phyloP scores from a whole-genome alignment of 371 early-diverging fungal species.

The Mortierella sp. region DNA sequence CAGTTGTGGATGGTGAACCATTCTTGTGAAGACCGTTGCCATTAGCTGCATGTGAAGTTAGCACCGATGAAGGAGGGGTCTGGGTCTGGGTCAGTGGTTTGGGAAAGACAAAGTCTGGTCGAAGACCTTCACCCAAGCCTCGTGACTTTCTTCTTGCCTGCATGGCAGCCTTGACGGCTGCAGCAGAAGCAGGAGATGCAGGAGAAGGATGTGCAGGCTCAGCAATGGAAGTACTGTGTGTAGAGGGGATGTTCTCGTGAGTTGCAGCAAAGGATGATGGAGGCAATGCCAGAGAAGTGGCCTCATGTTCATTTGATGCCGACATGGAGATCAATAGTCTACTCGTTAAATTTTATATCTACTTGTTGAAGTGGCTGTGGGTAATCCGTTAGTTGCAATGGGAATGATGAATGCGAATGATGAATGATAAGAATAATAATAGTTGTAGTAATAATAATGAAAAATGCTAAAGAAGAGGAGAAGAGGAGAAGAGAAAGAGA shows the following conservation, averaged over 20 bases:
- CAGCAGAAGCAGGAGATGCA: constrained; percentile 15
- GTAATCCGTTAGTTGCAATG: not conserved
- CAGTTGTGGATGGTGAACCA: constrained; percentile 4
- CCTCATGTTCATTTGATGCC: not conserved
- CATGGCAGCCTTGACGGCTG: constrained; percentile 45
- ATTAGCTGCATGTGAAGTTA: not conserved
- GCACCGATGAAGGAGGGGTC: constrained; percentile 15
- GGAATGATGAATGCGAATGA: not conserved
- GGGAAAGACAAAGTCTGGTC: constrained; percentile 57
- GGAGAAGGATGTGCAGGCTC: constrained; percentile 8
- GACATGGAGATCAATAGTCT: constrained; percentile 12
- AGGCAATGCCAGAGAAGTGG: not conserved
- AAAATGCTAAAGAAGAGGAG: not conserved
- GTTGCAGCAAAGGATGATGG: constrained; percentile 20
- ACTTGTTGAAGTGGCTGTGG: not conserved
- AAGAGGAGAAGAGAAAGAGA: not conserved
- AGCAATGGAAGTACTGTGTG: not conserved
- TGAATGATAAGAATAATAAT: constrained; percentile 6
- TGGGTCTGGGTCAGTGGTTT: constrained; percentile 20
- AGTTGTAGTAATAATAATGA: not conserved
- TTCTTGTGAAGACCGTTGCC: constrained; percentile 9
- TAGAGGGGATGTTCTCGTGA: constrained; percentile 12
- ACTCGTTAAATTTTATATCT: not conserved
- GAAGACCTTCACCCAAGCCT: constrained; percentile 40
- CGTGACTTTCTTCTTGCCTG: constrained; percentile 47